These are phyloP conservation scores for Dictyostelium purpureum DNA, from an alignment of 78 protist genomes.

Conservation along the genomic window DNA sequence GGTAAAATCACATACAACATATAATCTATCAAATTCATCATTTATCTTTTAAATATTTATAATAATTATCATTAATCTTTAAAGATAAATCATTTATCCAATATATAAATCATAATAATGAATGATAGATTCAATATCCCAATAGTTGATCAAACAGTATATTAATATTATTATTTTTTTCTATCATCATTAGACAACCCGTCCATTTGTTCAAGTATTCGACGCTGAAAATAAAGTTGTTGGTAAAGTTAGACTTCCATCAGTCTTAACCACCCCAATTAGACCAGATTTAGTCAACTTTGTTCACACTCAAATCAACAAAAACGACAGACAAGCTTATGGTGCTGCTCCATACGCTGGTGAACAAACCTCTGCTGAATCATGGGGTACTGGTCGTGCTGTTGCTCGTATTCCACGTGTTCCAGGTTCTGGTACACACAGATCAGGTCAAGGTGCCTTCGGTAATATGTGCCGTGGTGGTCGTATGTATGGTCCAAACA, in stretches of 20 bases:
- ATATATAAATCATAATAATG: too few relatives aligned
- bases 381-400: slow-evolving; percentile 99
- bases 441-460: slow-evolving; percentile 99
- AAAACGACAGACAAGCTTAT: slow-evolving; percentile 98
- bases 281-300: slow-evolving; percentile 95
- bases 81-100: too few relatives aligned
- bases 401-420: slow-evolving; percentile 99
- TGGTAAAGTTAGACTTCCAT: slow-evolving; percentile 87
- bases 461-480: slow-evolving; percentile 99
- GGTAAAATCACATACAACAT: too few relatives aligned
- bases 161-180: not conserved
- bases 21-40: too few relatives aligned
- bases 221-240: slow-evolving; percentile 44
- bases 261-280: slow-evolving; percentile 96
- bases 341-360: slow-evolving; percentile 94
- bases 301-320: slow-evolving; percentile 95
- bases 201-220: slow-evolving; percentile 74
- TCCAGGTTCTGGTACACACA: slow-evolving; percentile 98
- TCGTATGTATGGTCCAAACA: slow-evolving; percentile 99
- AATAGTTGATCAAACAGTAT: not conserved
- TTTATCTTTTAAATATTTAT: too few relatives aligned
- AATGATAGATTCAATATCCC: too few relatives aligned
- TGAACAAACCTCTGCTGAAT: slow-evolving; percentile 97
- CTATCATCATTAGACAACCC: not conserved
- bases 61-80: too few relatives aligned